Evolutionary conservation across 2,329 filamentous ascomycete genomes (phyloP).

Genomic region (Sporothrix brasiliensis): DNA sequence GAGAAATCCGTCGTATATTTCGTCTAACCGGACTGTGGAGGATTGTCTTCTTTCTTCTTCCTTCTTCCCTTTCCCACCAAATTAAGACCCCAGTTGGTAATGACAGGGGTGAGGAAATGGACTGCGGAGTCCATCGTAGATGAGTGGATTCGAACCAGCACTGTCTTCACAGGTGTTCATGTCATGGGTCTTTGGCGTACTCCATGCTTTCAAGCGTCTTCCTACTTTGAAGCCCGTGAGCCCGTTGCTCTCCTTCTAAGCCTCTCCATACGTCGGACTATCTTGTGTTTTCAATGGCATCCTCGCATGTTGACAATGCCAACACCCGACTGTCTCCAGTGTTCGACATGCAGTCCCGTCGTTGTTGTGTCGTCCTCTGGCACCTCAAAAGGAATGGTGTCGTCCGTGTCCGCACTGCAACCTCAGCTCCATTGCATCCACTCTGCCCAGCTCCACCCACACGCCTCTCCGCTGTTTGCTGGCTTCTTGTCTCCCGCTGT

Average conservation of each 20-base stretch:
- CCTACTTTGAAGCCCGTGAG: neutral
- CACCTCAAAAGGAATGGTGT: slow-evolving; percentile 2
- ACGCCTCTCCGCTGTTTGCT: no score
- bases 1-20: slow-evolving; percentile 2
- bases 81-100: neutral
- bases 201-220: neutral
- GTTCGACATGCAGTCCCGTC: no score
- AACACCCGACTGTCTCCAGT: no score
- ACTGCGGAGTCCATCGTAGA: no score
- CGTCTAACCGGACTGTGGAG: slow-evolving; percentile 10
- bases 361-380: neutral
- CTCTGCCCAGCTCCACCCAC: neutral
- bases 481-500: no score
- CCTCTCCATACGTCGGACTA: no score
- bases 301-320: neutral
- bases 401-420: neutral
- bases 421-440: slow-evolving; percentile 5
- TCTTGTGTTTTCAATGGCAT: neutral
- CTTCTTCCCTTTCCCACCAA: slow-evolving; percentile 23
- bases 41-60: neutral
- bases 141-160: no score
- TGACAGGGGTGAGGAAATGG: neutral
- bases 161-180: neutral
- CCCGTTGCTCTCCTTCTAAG: neutral
- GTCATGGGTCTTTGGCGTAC: no score